Base-by-base conservation (phyloP, 2,329 filamentous ascomycete species). In the Tricladium varicosporioides region DNA sequence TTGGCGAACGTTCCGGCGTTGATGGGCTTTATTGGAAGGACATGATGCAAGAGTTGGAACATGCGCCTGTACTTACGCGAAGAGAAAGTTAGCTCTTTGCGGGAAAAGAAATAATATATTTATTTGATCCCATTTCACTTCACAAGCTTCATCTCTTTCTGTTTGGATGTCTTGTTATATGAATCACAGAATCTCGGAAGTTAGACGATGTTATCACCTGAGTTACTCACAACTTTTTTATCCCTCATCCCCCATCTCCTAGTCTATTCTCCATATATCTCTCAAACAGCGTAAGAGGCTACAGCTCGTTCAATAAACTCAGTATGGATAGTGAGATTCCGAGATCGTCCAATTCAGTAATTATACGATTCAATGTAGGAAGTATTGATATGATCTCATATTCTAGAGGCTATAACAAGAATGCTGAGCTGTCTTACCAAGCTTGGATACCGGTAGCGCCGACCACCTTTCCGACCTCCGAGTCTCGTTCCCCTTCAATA, bases 401-500 rank as follows among this genome's bases (percentile, higher is more conserved):
- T 57, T 57, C 48, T 57, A 56, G 54, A 52, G 54, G 47, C 54
- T 57, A 52, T 53, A 45, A 51, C 43, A 56, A 56, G 53, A 57
- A 57, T 43, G 44, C 49, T 52, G 44, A 54, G 44, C 43, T 48
- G 51, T 54, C 45, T 56, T 61, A 61, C 59, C 59, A 61, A 47
- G 53, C 15, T 50, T 61, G 59, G 40, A 55, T 48, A 52, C 53
- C 57, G 18, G 46, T 50, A 48, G 49, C 50, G 36, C 53, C 36
- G 14, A 77, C 63, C 5, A 74, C 67, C 63, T 69, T 74, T 14
- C 76, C 76, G 36, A 68, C 69, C 62, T 79, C 73, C 2, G 51
- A 65, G 68, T 79, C 75, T 48, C 72, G 63, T 53, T 67, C 57
- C 1, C 76, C 76, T 57, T 77, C 71, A 14, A 78, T 61, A 1